These are phyloP conservation scores for Mycosphaerella sp. DNA, from an alignment of 2,329 filamentous ascomycete species.

Conservation along the genomic window DNA sequence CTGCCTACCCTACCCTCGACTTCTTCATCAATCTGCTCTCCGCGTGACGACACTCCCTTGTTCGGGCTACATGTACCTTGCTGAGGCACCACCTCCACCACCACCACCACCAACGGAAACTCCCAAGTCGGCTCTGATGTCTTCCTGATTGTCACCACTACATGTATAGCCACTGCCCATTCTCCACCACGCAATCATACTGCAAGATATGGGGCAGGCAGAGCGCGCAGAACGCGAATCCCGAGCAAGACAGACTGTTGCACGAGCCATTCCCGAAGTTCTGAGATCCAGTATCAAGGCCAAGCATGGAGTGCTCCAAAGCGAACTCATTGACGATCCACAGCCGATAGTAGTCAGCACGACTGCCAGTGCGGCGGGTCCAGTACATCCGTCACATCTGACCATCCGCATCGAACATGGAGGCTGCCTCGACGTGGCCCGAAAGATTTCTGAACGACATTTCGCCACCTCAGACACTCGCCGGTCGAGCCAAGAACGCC, in stretches of 20 bases:
- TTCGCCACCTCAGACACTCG: constrained; percentile 19
- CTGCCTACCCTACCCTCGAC: no score
- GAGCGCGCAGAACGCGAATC: constrained; percentile 25
- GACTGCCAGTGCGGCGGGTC: constrained; percentile 9
- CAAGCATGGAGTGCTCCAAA: constrained; percentile 47
- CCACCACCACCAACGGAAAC: no score
- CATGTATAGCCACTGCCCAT: neutral
- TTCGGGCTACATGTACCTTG: neutral
- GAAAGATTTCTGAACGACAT: constrained; percentile 22
- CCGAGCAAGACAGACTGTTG: constrained; percentile 48
- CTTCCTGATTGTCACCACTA: neutral
- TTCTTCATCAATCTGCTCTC: neutral
- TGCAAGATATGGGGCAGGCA: constrained; percentile 18
- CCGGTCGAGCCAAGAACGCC: constrained; percentile 22
- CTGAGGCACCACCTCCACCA: neutral
- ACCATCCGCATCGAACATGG: constrained; percentile 44
- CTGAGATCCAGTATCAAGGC: constrained; percentile 50
- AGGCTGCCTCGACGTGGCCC: constrained; percentile 51
- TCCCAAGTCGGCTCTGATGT: neutral
- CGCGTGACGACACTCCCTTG: constrained; percentile 7
- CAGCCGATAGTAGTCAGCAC: constrained; percentile 19
- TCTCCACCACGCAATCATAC: neutral
- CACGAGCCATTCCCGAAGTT: constrained; percentile 53
- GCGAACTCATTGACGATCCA: constrained; percentile 45
- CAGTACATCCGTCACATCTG: constrained; percentile 20